Percentiles rank a stretch among this genome's conserved stretches.
phyloP scores from a whole-genome alignment of 2,329 filamentous ascomycete species.

The Xylaria digitata region DNA sequence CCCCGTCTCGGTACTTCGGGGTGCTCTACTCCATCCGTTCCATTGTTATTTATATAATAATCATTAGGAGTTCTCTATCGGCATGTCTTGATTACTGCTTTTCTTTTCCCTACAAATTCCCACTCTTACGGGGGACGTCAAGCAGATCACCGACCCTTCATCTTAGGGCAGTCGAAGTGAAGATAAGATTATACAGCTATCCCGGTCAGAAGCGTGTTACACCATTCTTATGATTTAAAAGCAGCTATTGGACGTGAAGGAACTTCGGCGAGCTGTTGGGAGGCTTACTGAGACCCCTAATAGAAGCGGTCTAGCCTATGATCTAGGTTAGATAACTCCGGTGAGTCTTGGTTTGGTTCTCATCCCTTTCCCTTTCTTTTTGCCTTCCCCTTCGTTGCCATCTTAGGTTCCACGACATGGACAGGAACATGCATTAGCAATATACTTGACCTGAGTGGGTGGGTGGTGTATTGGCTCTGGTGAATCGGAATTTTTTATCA shows the following conservation, averaged over 20 bases:
- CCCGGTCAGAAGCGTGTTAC: neutral
- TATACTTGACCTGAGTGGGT: too few relatives aligned
- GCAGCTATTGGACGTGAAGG: neutral
- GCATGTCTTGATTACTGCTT: neutral
- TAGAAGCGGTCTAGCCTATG: neutral
- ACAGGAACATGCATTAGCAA: neutral
- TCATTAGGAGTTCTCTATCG: neutral
- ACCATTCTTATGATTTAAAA: neutral
- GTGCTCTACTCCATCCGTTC: too few relatives aligned
- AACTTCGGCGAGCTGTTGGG: neutral
- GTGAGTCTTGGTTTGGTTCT: neutral
- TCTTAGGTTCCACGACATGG: neutral
- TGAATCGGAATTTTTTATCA: too few relatives aligned
- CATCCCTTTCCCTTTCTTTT: too few relatives aligned
- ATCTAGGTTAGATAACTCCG: neutral
- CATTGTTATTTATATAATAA: neutral
- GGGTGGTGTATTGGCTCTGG: too few relatives aligned
- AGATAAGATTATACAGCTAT: constrained; percentile 20
- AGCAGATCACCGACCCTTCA: neutral
- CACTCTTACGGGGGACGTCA: neutral
- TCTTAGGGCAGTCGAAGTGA: neutral
- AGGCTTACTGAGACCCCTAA: neutral
- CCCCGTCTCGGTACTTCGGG: neutral
- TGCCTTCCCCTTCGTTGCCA: neutral
- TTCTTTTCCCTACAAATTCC: neutral